These are phyloP conservation scores for Emmonsiellopsis sp. DNA, from an alignment of 2,329 filamentous ascomycete species.

Conservation along the genomic window DNA sequence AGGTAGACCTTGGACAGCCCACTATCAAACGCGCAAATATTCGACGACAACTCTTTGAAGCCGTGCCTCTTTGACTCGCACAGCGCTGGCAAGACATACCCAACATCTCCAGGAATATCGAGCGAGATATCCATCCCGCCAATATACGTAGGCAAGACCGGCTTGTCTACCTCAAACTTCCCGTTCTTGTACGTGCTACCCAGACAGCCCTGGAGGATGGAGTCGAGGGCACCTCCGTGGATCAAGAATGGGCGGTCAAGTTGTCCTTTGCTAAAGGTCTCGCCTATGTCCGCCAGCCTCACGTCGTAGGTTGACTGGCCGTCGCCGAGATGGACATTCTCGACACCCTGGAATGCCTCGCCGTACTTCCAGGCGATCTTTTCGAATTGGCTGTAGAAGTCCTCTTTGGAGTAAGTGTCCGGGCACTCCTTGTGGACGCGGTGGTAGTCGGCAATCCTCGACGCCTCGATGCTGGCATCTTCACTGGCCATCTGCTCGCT, in stretches of 20 bases:
- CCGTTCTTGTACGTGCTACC: slow-evolving; percentile 2
- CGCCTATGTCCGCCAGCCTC: neutral
- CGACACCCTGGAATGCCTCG: neutral
- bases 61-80: slow-evolving; percentile 1
- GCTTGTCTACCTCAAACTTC: slow-evolving; percentile 2
- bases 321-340: slow-evolving; percentile 1
- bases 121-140: slow-evolving; percentile 4
- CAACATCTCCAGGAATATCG: slow-evolving; percentile 1
- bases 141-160: slow-evolving; percentile 1
- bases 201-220: neutral
- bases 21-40: neutral
- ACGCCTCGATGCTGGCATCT: neutral
- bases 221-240: neutral
- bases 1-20: neutral
- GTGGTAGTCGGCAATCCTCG: slow-evolving; percentile 1
- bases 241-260: slow-evolving; percentile 1
- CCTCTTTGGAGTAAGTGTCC: neutral
- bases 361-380: slow-evolving; percentile 2
- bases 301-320: slow-evolving; percentile 1
- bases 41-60: neutral
- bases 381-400: neutral
- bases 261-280: neutral
- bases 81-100: neutral
- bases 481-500: neutral
- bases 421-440: slow-evolving; percentile 1